Evolutionary conservation across 805 yeast species (phyloP).

Genomic region (Candida caryicola): DNA sequence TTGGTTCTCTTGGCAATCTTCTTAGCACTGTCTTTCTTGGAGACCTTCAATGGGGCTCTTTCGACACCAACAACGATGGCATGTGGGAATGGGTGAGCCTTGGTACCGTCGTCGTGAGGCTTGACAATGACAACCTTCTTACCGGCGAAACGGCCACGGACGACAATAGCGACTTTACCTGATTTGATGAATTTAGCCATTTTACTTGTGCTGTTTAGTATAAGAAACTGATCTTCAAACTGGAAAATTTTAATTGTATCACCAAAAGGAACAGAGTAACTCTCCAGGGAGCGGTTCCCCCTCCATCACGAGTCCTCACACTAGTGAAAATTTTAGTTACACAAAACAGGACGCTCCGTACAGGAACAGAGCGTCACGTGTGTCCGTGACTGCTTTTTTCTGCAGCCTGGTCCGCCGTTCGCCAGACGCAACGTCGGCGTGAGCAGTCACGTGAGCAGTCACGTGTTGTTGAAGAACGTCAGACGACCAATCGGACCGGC

Average conservation of each 20-base stretch:
- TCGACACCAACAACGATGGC: constrained; percentile 99
- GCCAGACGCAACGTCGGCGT: too few relatives aligned
- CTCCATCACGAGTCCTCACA: constrained; percentile 6
- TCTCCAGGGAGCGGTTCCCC: too few relatives aligned
- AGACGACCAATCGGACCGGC: too few relatives aligned
- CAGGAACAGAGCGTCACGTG: constrained; percentile 3
- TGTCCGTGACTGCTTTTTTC: constrained; percentile 15
- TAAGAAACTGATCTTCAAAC: constrained; percentile 16
- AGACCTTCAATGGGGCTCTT: constrained; percentile 95
- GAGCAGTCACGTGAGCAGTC: too few relatives aligned
- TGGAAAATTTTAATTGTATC: constrained; percentile 19
- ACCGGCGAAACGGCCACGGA: constrained; percentile 99
- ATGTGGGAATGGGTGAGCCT: constrained; percentile 98
- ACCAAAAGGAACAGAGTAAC: background rate
- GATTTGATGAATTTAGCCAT: constrained; percentile 99
- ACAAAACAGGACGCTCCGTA: constrained; percentile 7
- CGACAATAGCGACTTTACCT: constrained; percentile 99
- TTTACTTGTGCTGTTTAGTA: constrained; percentile 33
- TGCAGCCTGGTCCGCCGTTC: too few relatives aligned
- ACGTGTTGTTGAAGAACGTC: too few relatives aligned
- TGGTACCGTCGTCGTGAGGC: constrained; percentile 98
- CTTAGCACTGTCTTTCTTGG: constrained; percentile 94
- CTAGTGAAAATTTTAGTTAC: constrained; percentile 13
- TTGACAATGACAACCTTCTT: constrained; percentile 98
- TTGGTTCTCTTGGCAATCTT: constrained; percentile 95